Conservation (phyloP, 2,329 filamentous ascomycete genomes). For the Colletotrichum gloeosporioides region DNA sequence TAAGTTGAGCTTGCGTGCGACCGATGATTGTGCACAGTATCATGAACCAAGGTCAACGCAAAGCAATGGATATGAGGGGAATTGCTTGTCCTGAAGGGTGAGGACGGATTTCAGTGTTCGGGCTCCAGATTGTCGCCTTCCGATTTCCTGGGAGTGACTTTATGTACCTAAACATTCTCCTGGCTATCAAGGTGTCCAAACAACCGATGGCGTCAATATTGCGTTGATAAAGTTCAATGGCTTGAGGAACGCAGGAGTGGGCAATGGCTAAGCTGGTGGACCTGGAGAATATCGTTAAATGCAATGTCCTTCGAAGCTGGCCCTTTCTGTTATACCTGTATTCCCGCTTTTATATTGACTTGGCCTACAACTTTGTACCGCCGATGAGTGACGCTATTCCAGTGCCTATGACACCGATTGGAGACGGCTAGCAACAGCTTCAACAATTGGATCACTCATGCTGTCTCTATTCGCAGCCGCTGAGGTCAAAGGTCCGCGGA, state of each 20-base stretch:
- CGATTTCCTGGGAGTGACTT: background rate
- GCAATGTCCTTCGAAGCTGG: background rate
- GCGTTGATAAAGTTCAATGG: background rate
- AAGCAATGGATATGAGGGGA: background rate
- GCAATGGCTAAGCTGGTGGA: background rate
- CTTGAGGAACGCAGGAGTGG: background rate
- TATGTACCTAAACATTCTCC: background rate
- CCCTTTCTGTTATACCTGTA: background rate
- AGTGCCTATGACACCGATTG: background rate
- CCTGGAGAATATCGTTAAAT: background rate
- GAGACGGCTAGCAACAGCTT: background rate
- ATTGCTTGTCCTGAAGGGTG: background rate
- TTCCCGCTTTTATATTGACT: background rate
- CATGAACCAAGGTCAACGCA: background rate
- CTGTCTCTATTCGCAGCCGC: background rate
- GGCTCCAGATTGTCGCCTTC: background rate
- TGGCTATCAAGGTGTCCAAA: background rate
- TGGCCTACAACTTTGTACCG: background rate
- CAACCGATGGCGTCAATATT: background rate
- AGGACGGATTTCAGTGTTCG: background rate
- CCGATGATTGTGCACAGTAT: background rate
- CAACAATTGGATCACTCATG: background rate
- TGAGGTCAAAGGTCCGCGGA: background rate
- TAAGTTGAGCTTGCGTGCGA: background rate
- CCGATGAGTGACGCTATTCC: background rate